Evolutionary conservation across 129 eudicot species (phyloP), one percentile per base, ranked within the genome.

Genomic region (Lactuca sativa): DNA sequence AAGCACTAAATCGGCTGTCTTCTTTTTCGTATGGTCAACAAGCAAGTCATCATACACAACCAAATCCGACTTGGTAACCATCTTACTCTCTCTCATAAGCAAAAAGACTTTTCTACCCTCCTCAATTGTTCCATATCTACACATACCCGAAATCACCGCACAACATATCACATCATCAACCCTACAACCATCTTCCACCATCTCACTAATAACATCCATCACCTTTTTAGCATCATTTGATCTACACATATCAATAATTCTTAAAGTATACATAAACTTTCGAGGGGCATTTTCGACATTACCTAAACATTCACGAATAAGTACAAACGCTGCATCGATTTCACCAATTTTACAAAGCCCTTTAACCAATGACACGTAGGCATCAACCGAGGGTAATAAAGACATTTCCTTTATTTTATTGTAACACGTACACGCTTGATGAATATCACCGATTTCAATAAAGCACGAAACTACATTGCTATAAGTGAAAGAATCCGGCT

Each of bases 271-370:
- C 71, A 84, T 92, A 62, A 92, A 92, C 69, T 89, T 86, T 67
- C 82, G 48, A 15, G 98, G 98, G 52, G 95, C 95, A 75, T 74
- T 81, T 18, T 81, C 47, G 68, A 83, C 85, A 62, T 82, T 83
- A 53, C 86, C 98, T 60, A 92, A 85, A 64, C 98, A 89, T 56
- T 93, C 98, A 56, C 90, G 85, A 77, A 93, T 73, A 43, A 93
- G 82, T 82, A 74, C 36, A 66, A 85, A 81, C 17, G 92, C 98
- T 7, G 86, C 80, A 83, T 93, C 97, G 33, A 93, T 76, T 73
- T 89, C 90, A 34, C 88, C 90, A 13, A 84, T 61, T 76, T 72
- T 83, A 73, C 84, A 89, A 5, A 93, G 92, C 48, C 95, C 97
- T 67, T 82, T 83, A 62, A 80, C 97, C 34, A 93, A 80, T 44